Evolutionary conservation across 139 green algal genomes (phyloP).

Genomic region (Chlorokybus atmophyticus): DNA sequence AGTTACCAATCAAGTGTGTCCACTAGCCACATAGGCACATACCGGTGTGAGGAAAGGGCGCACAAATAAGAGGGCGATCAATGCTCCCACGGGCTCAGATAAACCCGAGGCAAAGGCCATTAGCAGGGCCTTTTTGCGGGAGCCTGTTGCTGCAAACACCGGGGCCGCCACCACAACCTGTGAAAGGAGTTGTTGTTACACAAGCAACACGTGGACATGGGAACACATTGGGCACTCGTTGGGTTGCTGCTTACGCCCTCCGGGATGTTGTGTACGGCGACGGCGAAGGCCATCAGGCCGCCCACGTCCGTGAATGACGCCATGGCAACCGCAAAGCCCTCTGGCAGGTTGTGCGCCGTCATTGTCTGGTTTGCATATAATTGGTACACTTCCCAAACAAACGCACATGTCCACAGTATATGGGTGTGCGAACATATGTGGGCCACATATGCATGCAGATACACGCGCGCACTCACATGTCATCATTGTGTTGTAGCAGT

Average conservation of each 20-base stretch:
- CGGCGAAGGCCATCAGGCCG: conserved; percentile 56
- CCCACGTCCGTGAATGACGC: conserved; percentile 60
- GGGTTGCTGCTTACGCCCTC: too few species aligned
- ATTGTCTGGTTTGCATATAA: too few species aligned
- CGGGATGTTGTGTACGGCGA: conserved; percentile 76
- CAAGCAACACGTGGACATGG: too few species aligned
- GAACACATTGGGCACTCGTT: too few species aligned
- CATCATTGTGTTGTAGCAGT: too few species aligned
- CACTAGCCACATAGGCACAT: conserved; percentile 6
- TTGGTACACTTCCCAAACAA: too few species aligned
- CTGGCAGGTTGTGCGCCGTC: conserved; percentile 80
- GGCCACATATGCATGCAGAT: too few species aligned
- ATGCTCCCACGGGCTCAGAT: conserved; percentile 63
- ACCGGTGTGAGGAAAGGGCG: conserved; percentile 39
- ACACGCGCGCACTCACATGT: too few species aligned
- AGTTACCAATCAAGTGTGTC: too few species aligned
- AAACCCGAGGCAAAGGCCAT: conserved; percentile 59
- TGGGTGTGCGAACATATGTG: too few species aligned
- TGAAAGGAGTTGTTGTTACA: too few species aligned
- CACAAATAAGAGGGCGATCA: conserved; percentile 54
- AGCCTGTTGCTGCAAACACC: conserved; percentile 74
- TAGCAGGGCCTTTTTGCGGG: conserved; percentile 48
- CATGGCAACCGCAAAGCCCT: conserved; percentile 61
- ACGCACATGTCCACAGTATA: too few species aligned
- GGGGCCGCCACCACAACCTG: conserved; percentile 74